A percentile compares a stretch with the other conserved stretches of the same genome.
Evolutionary conservation across 352 stramenopile species (phyloP).

Genomic region (Pythium biforme): DNA sequence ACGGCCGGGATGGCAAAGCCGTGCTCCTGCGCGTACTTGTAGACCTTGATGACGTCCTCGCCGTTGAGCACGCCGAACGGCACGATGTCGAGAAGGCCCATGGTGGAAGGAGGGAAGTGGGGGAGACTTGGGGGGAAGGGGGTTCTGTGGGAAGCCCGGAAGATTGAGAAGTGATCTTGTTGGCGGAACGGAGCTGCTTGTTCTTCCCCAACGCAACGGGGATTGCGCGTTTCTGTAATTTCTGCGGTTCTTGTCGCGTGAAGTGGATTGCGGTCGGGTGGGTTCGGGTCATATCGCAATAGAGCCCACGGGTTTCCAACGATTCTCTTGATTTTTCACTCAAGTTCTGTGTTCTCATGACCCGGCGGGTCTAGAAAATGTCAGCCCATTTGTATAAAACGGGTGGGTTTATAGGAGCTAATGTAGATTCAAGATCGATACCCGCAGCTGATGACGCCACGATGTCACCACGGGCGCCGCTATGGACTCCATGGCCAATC

Average conservation of each 20-base stretch:
- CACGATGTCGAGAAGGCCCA: conserved; percentile 85
- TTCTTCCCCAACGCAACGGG: conserved; percentile 6
- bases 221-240: conserved; percentile 34
- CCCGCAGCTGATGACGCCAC: conserved; percentile 22
- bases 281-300: conserved; percentile 5
- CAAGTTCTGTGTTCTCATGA: neutral
- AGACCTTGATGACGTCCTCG: conserved; percentile 88
- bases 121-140: neutral
- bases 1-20: conserved; percentile 97
- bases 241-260: conserved; percentile 3
- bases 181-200: neutral
- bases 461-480: conserved; percentile 18
- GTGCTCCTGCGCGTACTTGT: conserved; percentile 92
- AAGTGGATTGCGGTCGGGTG: conserved; percentile 7
- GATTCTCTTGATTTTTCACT: neutral
- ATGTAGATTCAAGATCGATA: conserved; percentile 21
- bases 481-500: conserved; percentile 17
- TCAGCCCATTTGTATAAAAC: neutral
- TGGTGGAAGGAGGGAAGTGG: conserved; percentile 33
- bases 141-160: conserved; percentile 15
- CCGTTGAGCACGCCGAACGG: conserved; percentile 85
- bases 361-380: neutral
- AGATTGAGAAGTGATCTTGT: conserved; percentile 30
- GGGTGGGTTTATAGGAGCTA: neutral
- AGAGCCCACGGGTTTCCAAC: neutral